phyloP scores from a whole-genome alignment of 345 rosid species.

The Pistacia integerrima region DNA sequence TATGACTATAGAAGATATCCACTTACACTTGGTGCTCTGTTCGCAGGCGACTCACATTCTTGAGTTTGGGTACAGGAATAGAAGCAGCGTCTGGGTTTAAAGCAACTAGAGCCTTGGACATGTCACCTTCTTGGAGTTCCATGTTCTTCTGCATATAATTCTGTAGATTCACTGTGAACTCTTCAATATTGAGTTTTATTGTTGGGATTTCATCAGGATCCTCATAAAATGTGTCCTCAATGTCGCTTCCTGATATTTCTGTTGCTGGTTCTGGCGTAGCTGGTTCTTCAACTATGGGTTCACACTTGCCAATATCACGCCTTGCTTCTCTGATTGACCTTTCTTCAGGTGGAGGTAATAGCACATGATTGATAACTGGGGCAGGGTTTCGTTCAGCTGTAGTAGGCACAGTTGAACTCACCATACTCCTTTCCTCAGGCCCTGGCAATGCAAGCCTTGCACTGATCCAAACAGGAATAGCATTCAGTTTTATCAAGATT shows the following conservation, averaged over 20 bases:
- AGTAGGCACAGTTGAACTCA: slow-evolving; percentile 41
- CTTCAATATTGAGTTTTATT: slow-evolving; percentile 62
- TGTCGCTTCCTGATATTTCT: slow-evolving; percentile 58
- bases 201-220: slow-evolving; percentile 87
- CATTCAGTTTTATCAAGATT: slow-evolving; percentile 24
- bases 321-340: slow-evolving; percentile 23
- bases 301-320: slow-evolving; percentile 30
- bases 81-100: slow-evolving; percentile 61
- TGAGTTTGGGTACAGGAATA: slow-evolving; percentile 73
- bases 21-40: slow-evolving; percentile 99
- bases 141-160: slow-evolving; percentile 60
- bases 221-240: slow-evolving; percentile 64
- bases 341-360: slow-evolving; percentile 45
- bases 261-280: slow-evolving; percentile 64
- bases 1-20: slow-evolving; percentile 20
- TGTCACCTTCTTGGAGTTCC: slow-evolving; percentile 74
- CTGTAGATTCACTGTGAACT: slow-evolving; percentile 59
- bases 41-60: slow-evolving; percentile 76
- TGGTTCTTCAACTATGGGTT: slow-evolving; percentile 91
- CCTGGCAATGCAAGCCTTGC: slow-evolving; percentile 91
- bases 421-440: slow-evolving; percentile 66
- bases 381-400: slow-evolving; percentile 35
- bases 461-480: slow-evolving; percentile 45
- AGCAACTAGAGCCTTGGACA: slow-evolving; percentile 88
- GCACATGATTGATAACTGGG: slow-evolving; percentile 41